phyloP scores from a whole-genome alignment of 352 stramenopile genomes.

The Elongisporangium anandrum region DNA sequence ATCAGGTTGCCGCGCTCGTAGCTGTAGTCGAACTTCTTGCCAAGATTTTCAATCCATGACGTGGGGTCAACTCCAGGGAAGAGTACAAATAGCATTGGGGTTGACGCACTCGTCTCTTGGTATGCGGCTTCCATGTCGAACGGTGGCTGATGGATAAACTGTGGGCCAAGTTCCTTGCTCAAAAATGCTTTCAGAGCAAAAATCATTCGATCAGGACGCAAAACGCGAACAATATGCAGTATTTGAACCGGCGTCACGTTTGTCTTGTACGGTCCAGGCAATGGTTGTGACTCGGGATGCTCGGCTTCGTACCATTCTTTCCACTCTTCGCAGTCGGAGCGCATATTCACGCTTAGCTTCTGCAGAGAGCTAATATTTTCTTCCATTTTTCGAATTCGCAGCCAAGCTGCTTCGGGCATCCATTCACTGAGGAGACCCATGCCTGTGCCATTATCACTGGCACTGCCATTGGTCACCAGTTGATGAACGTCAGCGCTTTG shows the following conservation, averaged over 20 bases:
- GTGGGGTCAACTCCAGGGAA: conserved; percentile 90
- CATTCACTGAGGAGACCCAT: conserved; percentile 93
- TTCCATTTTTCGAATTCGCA: conserved; percentile 89
- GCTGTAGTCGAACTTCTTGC: conserved; percentile 77
- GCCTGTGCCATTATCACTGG: conserved; percentile 32
- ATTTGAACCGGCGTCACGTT: conserved; percentile 43
- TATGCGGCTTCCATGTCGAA: conserved; percentile 87
- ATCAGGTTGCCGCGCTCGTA: conserved; percentile 71
- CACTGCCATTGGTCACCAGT: conserved; percentile 56
- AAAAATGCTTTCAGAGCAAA: conserved; percentile 67
- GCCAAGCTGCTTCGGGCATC: conserved; percentile 86
- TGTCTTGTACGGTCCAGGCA: conserved; percentile 86
- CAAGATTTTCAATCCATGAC: conserved; percentile 80
- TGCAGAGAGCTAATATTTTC: conserved; percentile 80
- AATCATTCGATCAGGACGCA: conserved; percentile 84
- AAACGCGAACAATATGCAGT: conserved; percentile 72
- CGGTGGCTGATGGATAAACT: conserved; percentile 80
- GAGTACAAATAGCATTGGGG: conserved; percentile 91
- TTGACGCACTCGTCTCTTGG: conserved; percentile 87
- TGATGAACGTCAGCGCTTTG: conserved; percentile 56
- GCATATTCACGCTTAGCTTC: conserved; percentile 93
- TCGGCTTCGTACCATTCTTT: conserved; percentile 92
- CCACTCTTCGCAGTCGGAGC: conserved; percentile 95
- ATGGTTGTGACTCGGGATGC: conserved; percentile 81
- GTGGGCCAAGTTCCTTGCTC: conserved; percentile 38